A percentile compares a stretch with the other conserved stretches of the same genome.
phyloP scores from a whole-genome alignment of 2,329 filamentous ascomycete genomes.

The Chaetomiaceae sp. region DNA sequence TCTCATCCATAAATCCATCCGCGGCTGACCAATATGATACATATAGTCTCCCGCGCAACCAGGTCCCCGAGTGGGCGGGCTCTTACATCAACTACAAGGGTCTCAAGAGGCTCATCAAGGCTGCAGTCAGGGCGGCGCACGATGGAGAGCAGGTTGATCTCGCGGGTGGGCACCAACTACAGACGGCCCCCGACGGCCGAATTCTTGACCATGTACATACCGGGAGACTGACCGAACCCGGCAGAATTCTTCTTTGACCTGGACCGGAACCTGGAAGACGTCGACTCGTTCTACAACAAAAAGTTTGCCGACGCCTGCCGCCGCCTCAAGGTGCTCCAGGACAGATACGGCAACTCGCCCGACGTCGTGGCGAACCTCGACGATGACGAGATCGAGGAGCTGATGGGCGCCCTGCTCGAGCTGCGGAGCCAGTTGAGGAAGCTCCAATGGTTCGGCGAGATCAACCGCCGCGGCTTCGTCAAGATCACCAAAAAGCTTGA shows the following conservation, averaged over 20 bases:
- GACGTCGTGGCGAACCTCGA: slow-evolving; percentile 70
- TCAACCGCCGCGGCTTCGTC: slow-evolving; percentile 89
- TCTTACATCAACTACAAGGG: slow-evolving; percentile 87
- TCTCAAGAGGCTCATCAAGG: slow-evolving; percentile 93
- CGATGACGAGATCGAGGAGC: slow-evolving; percentile 82
- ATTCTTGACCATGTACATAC: background rate
- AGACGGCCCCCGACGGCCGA: too few relatives aligned
- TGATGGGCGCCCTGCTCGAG: slow-evolving; percentile 85
- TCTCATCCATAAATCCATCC: background rate
- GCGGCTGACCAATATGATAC: slow-evolving; percentile 18
- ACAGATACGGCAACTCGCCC: slow-evolving; percentile 73
- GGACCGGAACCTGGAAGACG: slow-evolving; percentile 94
- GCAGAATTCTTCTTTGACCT: slow-evolving; percentile 95
- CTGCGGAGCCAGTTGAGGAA: slow-evolving; percentile 83
- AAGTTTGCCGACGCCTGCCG: slow-evolving; percentile 83
- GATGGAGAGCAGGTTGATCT: slow-evolving; percentile 75
- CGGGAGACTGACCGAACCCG: slow-evolving; percentile 20
- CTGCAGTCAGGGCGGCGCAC: slow-evolving; percentile 60
- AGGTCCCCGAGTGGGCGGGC: slow-evolving; percentile 81
- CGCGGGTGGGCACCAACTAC: slow-evolving; percentile 59
- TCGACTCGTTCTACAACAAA: slow-evolving; percentile 95
- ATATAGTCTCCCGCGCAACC: slow-evolving; percentile 67
- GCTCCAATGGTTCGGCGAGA: slow-evolving; percentile 95
- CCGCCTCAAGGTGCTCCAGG: slow-evolving; percentile 78
- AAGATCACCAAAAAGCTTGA: slow-evolving; percentile 99